A percentile compares a stretch with the other conserved stretches of the same genome.
Evolutionary conservation across 768 basidiomycete species (phyloP).

Genomic region (Leccinum sublutescens): DNA sequence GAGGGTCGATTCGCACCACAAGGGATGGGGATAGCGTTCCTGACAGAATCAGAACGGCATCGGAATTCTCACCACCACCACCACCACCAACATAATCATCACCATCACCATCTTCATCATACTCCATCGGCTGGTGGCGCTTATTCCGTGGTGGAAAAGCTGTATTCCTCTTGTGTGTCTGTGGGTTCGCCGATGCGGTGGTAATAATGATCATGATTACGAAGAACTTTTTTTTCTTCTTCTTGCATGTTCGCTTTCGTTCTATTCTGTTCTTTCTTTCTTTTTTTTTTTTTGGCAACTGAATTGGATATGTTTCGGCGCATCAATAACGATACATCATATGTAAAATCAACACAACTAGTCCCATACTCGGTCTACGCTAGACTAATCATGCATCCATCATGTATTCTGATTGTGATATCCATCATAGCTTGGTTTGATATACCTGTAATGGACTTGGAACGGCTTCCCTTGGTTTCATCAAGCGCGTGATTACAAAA

Average conservation of each 20-base stretch:
- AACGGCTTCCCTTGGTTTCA: background rate
- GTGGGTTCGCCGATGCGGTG: slow-evolving; percentile 23
- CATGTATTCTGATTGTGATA: slow-evolving; percentile 20
- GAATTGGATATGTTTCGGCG: slow-evolving; percentile 12
- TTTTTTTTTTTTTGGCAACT: background rate
- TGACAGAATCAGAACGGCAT: slow-evolving; percentile 9
- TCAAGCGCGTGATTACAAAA: slow-evolving; percentile 10
- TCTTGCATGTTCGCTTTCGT: background rate
- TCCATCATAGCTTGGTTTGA: background rate
- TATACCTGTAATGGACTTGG: slow-evolving; percentile 4
- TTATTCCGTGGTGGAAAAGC: slow-evolving; percentile 17
- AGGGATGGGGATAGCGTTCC: slow-evolving; percentile 15
- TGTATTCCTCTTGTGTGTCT: slow-evolving; percentile 22
- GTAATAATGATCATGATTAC: slow-evolving; percentile 14
- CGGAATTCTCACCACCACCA: background rate
- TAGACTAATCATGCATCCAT: slow-evolving; percentile 15
- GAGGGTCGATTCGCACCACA: slow-evolving; percentile 18
- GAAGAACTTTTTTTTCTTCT: background rate
- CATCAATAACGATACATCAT: slow-evolving; percentile 23
- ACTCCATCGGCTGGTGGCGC: slow-evolving; percentile 8
- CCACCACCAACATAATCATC: background rate
- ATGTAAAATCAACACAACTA: slow-evolving; percentile 26
- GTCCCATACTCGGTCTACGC: slow-evolving; percentile 12
- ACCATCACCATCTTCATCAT: background rate
- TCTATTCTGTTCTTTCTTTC: background rate